phyloP scores from a whole-genome alignment of 257 asterid genomes.

The Jacaranda copaia region DNA sequence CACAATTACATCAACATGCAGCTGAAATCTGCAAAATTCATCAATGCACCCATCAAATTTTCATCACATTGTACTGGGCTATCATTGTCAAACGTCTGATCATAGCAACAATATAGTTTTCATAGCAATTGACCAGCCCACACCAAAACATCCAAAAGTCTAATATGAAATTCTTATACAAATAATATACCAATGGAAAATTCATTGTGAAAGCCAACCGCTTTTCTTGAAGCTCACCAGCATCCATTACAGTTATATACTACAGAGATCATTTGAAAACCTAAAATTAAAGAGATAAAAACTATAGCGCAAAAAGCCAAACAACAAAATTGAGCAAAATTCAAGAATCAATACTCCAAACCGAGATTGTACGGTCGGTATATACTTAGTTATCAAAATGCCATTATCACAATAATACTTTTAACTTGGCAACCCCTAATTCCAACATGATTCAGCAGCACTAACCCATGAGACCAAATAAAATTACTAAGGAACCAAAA shows the following conservation, averaged over 20 bases:
- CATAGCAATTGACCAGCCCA: background rate
- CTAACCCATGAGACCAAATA: constrained; percentile 19
- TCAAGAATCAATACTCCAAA: constrained; percentile 15
- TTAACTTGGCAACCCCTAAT: constrained; percentile 38
- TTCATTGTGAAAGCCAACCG: background rate
- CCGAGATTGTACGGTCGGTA: constrained; percentile 19
- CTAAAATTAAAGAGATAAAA: constrained; percentile 15
- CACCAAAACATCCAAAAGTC: constrained; percentile 22
- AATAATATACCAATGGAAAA: background rate
- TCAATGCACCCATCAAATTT: background rate
- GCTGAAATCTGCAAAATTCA: constrained; percentile 20
- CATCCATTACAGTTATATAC: constrained; percentile 5
- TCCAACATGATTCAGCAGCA: constrained; percentile 33
- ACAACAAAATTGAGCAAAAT: constrained; percentile 22
- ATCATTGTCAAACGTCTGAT: background rate
- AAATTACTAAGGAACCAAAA: constrained; percentile 7
- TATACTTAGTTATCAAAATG: constrained; percentile 21
- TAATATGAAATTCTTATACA: background rate
- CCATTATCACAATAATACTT: constrained; percentile 34
- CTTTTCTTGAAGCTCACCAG: constrained; percentile 19
- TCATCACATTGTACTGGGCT: constrained; percentile 26
- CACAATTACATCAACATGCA: constrained; percentile 12
- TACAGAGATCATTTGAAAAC: constrained; percentile 23
- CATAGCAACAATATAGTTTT: constrained; percentile 2
- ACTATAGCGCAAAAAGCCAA: background rate